phyloP scores from a whole-genome alignment of 1,139 yeast species.

The Arxiozyma bovina region DNA sequence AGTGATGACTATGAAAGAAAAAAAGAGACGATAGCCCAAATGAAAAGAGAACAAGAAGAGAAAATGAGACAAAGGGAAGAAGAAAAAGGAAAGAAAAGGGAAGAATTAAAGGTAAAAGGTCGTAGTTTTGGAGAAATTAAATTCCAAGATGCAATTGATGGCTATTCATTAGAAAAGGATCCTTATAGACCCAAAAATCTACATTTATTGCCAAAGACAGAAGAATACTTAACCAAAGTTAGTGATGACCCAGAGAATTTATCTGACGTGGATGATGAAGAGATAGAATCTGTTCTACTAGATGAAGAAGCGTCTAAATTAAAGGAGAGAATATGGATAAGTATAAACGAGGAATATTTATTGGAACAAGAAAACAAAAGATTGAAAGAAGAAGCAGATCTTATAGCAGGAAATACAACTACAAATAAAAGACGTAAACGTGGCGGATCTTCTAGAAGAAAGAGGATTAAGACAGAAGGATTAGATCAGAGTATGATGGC shows the following conservation, averaged over 20 bases:
- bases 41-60: not conserved
- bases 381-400: slow-evolving; percentile 80
- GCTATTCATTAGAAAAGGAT: slow-evolving; percentile 29
- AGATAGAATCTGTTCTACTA: slow-evolving; percentile 51
- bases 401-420: slow-evolving; percentile 63
- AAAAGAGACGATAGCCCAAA: not conserved
- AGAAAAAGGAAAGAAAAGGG: slow-evolving; percentile 9
- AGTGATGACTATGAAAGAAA: slow-evolving; percentile 4
- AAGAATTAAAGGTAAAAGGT: slow-evolving; percentile 2
- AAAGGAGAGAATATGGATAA: slow-evolving; percentile 82
- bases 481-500: not conserved
- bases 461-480: slow-evolving; percentile 18
- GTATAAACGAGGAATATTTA: slow-evolving; percentile 76
- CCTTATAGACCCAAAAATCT: slow-evolving; percentile 50
- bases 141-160: slow-evolving; percentile 27
- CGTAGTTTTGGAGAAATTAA: slow-evolving; percentile 1
- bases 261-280: slow-evolving; percentile 78
- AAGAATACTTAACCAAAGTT: slow-evolving; percentile 43
- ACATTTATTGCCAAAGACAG: slow-evolving; percentile 46
- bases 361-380: slow-evolving; percentile 79
- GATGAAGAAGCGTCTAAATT: slow-evolving; percentile 56
- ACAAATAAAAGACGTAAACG: slow-evolving; percentile 37
- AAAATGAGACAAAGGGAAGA: slow-evolving; percentile 4
- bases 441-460: slow-evolving; percentile 32
- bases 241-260: slow-evolving; percentile 54